Evolutionary conservation across 768 basidiomycete species (phyloP).

Genomic region (Grammothele lineata): DNA sequence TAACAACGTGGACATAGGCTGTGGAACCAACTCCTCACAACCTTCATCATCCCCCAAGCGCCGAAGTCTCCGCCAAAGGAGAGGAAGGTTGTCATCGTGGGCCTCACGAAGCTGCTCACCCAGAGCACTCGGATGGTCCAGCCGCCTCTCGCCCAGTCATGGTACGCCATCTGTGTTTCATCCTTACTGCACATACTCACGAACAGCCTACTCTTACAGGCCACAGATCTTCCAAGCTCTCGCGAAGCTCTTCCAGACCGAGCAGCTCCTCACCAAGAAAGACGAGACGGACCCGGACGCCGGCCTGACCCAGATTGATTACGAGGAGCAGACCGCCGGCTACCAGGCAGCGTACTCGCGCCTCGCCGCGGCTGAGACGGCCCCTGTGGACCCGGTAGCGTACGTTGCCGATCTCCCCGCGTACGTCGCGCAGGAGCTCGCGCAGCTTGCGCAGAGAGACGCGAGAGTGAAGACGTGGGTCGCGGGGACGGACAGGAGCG

Average conservation of each 20-base stretch:
- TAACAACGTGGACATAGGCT: slow-evolving; percentile 38
- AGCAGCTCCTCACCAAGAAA: slow-evolving; percentile 56
- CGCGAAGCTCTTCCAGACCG: slow-evolving; percentile 72
- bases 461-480: slow-evolving; percentile 15
- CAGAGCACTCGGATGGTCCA: slow-evolving; percentile 67
- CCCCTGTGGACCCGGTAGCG: slow-evolving; percentile 33
- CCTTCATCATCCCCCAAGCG: slow-evolving; percentile 76
- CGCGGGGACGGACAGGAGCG: slow-evolving; percentile 11
- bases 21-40: slow-evolving; percentile 74
- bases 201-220: slow-evolving; percentile 39
- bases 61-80: slow-evolving; percentile 80
- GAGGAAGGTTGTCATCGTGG: slow-evolving; percentile 80
- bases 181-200: not conserved
- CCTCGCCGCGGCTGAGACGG: slow-evolving; percentile 59
- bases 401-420: slow-evolving; percentile 25
- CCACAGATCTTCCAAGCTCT: slow-evolving; percentile 64
- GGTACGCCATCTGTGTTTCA: slow-evolving; percentile 39
- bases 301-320: slow-evolving; percentile 75
- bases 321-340: slow-evolving; percentile 84
- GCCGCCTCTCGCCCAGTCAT: slow-evolving; percentile 56
- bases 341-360: slow-evolving; percentile 95
- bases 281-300: slow-evolving; percentile 47
- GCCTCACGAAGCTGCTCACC: slow-evolving; percentile 74
- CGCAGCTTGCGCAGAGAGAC: slow-evolving; percentile 13
- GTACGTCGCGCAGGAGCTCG: slow-evolving; percentile 23